Evolutionary conservation across 371 early-diverging fungal species (phyloP), one percentile per base, ranked within the genome.

Genomic region (Mucor velutinosus): DNA sequence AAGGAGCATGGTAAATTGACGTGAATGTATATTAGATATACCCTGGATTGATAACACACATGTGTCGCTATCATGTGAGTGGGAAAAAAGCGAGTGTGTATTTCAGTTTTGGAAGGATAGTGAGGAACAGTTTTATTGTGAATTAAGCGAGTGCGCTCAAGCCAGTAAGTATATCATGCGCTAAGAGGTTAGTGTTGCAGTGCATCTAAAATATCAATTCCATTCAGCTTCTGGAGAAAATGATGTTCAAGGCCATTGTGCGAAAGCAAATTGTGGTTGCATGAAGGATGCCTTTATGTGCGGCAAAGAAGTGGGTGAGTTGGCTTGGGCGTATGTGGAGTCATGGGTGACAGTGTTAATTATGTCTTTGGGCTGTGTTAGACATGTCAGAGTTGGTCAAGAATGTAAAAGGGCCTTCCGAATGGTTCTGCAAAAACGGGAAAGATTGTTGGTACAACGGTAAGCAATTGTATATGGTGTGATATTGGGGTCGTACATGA

Each of bases 361-460:
- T 8, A 15, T 45, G 32, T 37, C 1, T 4, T 15, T 41, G 33
- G 33, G 4, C 21, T n/a, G 14, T 4, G 59, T 3, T 49, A 87
- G 75, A 84, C 64, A 80, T 77, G 82, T 76, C 87, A 69, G 64
- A 80, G 41, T 61, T 88, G 59, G 68, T 79, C 8, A 67, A 75
- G 60, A 76, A 81, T 63, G 76, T 86, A 74, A 74, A 78, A 63
- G 73, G 87, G 49, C 81, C 83, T 29, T 76, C 81, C 11, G 73
- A 79, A 68, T 77, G 78, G 83, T 79, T 76, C 60, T 85, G 82
- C 58, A 77, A 72, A 51, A 68, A 72, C 66, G 85, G 79, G 19
- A 81, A 84, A n/a, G 83, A 89, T 62, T 82, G 82, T 33, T 84
- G 84, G 78, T 86, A 88, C 67, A 81, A 78, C 64, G 86, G 87